These are phyloP conservation scores for Drosera spatulata DNA, from an alignment of 179 eudicot genomes.

Conservation along the genomic window DNA sequence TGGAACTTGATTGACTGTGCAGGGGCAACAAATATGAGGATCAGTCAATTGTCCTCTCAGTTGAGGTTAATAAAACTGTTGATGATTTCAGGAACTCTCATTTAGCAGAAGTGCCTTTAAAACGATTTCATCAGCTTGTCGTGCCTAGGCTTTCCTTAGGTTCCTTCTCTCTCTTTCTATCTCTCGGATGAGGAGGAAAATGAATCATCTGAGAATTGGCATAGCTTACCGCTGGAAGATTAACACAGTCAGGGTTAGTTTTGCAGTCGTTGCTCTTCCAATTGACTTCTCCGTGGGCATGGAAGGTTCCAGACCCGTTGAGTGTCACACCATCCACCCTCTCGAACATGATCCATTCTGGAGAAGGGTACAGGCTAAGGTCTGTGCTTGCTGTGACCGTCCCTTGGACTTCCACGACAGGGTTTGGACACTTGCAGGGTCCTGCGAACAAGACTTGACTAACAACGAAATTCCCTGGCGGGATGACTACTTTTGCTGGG, in stretches of 20 bases:
- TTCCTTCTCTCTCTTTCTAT: no score
- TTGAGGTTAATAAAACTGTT: no score
- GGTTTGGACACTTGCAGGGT: constrained; percentile 28
- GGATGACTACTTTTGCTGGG: constrained; percentile 29
- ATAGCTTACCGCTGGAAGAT: no score
- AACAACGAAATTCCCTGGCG: constrained; percentile 27
- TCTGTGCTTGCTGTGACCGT: constrained; percentile 27
- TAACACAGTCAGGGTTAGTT: constrained; percentile 10
- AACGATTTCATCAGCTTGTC: no score
- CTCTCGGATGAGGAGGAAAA: no score
- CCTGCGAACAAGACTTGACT: constrained; percentile 40
- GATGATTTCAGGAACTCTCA: no score
- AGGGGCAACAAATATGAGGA: no score
- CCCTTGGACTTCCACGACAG: constrained; percentile 34
- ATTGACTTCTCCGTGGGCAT: constrained; percentile 26
- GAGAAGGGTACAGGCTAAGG: constrained; percentile 9
- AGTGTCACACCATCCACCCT: constrained; percentile 19
- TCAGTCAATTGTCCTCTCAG: no score
- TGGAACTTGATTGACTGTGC: constrained; percentile 41
- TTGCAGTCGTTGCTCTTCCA: constrained; percentile 19
- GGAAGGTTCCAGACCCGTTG: constrained; percentile 29
- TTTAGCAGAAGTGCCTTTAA: no score
- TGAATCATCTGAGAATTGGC: no score
- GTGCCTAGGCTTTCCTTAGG: no score
- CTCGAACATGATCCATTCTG: constrained; percentile 24